A percentile compares a stretch with the other conserved stretches of the same genome.
These are phyloP conservation scores for Candida dajiaensis DNA, from an alignment of 805 yeast genomes.

Conservation along the genomic window DNA sequence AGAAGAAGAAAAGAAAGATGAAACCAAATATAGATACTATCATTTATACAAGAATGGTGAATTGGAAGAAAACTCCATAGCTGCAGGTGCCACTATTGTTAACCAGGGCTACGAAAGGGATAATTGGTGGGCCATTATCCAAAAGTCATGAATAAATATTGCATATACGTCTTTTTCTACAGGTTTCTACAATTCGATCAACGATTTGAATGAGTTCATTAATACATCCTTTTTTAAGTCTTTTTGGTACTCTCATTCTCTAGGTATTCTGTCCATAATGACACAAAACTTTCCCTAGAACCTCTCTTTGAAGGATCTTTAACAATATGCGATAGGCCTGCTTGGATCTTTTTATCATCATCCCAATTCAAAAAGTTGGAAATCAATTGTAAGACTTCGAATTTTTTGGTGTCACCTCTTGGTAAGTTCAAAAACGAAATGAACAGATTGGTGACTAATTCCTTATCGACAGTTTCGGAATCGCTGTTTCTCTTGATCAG, in stretches of 20 bases:
- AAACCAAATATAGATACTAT: conserved; percentile 77
- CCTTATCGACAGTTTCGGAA: conserved; percentile 78
- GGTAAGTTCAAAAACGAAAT: conserved; percentile 83
- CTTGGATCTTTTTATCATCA: conserved; percentile 67
- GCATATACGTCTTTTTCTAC: no score
- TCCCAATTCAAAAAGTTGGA: conserved; percentile 86
- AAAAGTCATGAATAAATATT: conserved; percentile 7
- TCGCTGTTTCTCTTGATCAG: conserved; percentile 74
- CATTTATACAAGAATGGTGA: conserved; percentile 87
- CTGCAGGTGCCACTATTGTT: conserved; percentile 67
- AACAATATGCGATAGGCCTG: conserved; percentile 51
- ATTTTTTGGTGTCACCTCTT: conserved; percentile 90
- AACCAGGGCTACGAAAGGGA: conserved; percentile 85
- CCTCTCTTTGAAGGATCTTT: conserved; percentile 18
- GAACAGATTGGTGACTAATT: conserved; percentile 78
- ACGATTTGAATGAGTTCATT: neutral
- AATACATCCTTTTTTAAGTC: neutral
- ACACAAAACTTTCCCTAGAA: conserved; percentile 49
- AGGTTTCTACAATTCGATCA: no score
- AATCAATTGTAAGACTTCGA: conserved; percentile 82
- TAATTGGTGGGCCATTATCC: conserved; percentile 80
- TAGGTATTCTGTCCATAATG: conserved; percentile 73
- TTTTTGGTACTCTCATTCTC: conserved; percentile 53
- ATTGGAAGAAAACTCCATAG: conserved; percentile 57
- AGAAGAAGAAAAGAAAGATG: conserved; percentile 25